Conservation (phyloP, 164 flowering plant genomes). For the Protea cynaroides region DNA sequence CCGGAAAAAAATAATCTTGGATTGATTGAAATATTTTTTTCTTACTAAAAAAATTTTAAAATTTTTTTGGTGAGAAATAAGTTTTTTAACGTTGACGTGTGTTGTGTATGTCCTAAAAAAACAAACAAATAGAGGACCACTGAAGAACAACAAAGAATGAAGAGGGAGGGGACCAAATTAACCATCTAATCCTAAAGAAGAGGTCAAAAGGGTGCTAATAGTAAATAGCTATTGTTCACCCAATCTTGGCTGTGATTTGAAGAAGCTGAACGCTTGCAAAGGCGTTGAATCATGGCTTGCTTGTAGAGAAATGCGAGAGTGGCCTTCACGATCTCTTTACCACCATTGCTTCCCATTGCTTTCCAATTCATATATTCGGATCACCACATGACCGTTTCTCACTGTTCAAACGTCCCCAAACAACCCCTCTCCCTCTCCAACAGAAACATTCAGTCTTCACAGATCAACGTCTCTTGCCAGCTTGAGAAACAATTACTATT, state of each 20-base stretch:
- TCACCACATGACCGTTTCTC: conserved; percentile 45
- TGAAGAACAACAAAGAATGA: no score
- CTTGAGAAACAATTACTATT: background rate
- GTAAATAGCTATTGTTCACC: conserved; percentile 6
- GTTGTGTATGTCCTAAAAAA: no score
- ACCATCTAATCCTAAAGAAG: background rate
- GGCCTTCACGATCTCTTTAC: conserved; percentile 57
- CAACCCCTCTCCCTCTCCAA: conserved; percentile 2
- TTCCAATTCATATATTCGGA: conserved; percentile 20
- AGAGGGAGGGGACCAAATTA: no score
- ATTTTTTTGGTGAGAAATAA: no score
- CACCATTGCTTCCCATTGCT: conserved; percentile 15
- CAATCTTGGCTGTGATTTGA: no score
- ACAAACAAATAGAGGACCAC: no score
- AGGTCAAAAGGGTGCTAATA: conserved; percentile 4
- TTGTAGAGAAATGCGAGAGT: conserved; percentile 29
- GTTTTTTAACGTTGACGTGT: no score
- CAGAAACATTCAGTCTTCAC: background rate
- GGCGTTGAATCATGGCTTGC: conserved; percentile 22
- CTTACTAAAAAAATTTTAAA: no score
- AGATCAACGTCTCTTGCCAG: background rate
- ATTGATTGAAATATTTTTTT: no score
- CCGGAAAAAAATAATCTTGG: no score
- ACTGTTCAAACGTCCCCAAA: conserved; percentile 18
- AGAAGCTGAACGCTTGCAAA: no score